Conservation (phyloP, 345 rosid genomes). For the Adansonia digitata region DNA sequence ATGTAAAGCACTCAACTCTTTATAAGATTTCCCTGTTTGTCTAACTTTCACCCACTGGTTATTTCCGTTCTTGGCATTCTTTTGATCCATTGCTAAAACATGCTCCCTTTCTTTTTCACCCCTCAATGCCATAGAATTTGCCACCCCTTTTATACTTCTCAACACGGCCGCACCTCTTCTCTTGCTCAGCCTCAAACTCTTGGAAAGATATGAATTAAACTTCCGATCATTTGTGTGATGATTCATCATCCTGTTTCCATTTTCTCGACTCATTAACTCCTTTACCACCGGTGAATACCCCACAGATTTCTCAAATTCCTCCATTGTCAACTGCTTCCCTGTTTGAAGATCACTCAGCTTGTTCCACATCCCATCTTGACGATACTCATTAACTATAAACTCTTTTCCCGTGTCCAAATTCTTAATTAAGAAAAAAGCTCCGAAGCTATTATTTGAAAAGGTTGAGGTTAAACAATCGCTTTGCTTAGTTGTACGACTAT, state of each 20-base stretch:
- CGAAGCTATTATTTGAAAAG: slow-evolving; percentile 34
- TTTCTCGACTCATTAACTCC: slow-evolving; percentile 77
- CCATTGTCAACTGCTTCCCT: slow-evolving; percentile 84
- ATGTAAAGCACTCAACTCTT: slow-evolving; percentile 81
- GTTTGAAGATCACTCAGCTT: slow-evolving; percentile 89
- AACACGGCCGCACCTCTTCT: slow-evolving; percentile 70
- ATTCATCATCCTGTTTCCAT: slow-evolving; percentile 22
- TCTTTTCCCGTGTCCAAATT: slow-evolving; percentile 84
- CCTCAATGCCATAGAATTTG: slow-evolving; percentile 54
- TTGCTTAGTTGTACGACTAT: slow-evolving; percentile 13
- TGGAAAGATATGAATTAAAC: slow-evolving; percentile 50
- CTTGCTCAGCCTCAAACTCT: slow-evolving; percentile 78
- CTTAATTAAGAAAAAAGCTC: slow-evolving; percentile 79
- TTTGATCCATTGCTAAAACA: slow-evolving; percentile 18
- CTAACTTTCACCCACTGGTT: slow-evolving; percentile 78
- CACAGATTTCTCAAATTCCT: slow-evolving; percentile 78
- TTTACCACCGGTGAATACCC: slow-evolving; percentile 83
- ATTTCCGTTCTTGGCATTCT: slow-evolving; percentile 33
- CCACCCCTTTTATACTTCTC: slow-evolving; percentile 80
- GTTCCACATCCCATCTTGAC: slow-evolving; percentile 81
- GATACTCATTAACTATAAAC: slow-evolving; percentile 73
- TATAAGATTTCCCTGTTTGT: slow-evolving; percentile 67
- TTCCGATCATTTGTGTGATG: slow-evolving; percentile 27
- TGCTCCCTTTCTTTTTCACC: slow-evolving; percentile 49
- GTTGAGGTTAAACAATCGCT: slow-evolving; percentile 22